Percentiles rank a stretch among this genome's conserved stretches.
Conservation (phyloP, 1,284 basidiomycete species). For the Amylostereum chailletii region DNA sequence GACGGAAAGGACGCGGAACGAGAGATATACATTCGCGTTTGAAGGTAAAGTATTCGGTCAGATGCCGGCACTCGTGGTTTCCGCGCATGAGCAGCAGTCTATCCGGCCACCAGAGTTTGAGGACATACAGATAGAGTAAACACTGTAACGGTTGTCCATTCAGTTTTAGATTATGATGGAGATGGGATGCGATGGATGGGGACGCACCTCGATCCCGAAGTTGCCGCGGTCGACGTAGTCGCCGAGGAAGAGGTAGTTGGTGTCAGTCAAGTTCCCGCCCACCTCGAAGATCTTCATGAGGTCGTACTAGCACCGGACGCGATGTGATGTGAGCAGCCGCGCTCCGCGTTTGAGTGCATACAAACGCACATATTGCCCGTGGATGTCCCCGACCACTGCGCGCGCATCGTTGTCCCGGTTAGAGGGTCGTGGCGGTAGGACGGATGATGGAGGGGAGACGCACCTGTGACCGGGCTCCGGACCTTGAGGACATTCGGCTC, state of each 20-base stretch:
- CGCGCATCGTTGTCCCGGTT: neutral
- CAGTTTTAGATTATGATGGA: neutral
- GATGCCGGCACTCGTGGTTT: slow-evolving; percentile 95
- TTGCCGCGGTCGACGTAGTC: slow-evolving; percentile 98
- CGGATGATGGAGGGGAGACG: slow-evolving; percentile 20
- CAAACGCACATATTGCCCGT: slow-evolving; percentile 90
- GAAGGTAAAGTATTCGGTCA: slow-evolving; percentile 97
- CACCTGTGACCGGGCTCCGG: slow-evolving; percentile 90
- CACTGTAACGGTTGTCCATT: slow-evolving; percentile 39
- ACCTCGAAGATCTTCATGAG: slow-evolving; percentile 98
- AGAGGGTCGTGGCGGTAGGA: neutral
- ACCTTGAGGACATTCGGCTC: slow-evolving; percentile 89
- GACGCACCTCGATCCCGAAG: slow-evolving; percentile 85
- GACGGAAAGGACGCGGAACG: neutral
- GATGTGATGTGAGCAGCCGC: slow-evolving; percentile 9
- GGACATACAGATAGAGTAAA: slow-evolving; percentile 79
- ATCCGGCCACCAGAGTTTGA: slow-evolving; percentile 93
- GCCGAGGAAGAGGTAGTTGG: slow-evolving; percentile 91
- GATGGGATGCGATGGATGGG: slow-evolving; percentile 1
- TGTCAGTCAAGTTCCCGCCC: slow-evolving; percentile 84
- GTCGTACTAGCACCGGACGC: slow-evolving; percentile 62
- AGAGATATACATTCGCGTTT: slow-evolving; percentile 76
- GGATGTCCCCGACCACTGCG: slow-evolving; percentile 92
- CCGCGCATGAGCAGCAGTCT: slow-evolving; percentile 88
- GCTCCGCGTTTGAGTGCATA: neutral